Evolutionary conservation across 768 basidiomycete species (phyloP).

Genomic region (Zangia roseola): DNA sequence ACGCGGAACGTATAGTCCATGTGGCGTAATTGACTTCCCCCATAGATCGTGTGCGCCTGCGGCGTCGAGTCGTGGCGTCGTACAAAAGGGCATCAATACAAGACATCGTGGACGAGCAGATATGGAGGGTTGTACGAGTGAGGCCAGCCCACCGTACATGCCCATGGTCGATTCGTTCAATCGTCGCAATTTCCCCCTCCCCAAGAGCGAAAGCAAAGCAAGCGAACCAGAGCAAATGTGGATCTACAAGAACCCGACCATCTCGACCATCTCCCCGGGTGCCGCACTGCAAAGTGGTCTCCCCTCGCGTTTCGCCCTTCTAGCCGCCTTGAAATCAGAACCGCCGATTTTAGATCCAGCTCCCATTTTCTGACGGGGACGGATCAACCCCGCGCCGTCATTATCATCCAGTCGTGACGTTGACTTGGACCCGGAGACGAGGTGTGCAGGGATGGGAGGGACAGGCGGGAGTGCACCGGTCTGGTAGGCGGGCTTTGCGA

Average conservation of each 20-base stretch:
- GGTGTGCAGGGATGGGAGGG: slow-evolving; percentile 20
- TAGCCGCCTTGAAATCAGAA: slow-evolving; percentile 29
- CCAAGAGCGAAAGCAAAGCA: too few relatives aligned
- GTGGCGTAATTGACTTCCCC: too few relatives aligned
- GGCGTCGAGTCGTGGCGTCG: too few relatives aligned
- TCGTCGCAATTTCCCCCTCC: too few relatives aligned
- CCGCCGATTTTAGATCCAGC: slow-evolving; percentile 28
- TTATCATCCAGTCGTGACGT: not conserved
- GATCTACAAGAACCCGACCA: slow-evolving; percentile 28
- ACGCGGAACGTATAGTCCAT: too few relatives aligned
- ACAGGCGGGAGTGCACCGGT: slow-evolving; percentile 27
- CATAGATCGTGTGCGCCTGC: too few relatives aligned
- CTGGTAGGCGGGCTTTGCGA: slow-evolving; percentile 10
- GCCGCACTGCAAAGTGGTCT: slow-evolving; percentile 2
- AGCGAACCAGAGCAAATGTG: too few relatives aligned
- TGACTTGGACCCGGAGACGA: not conserved
- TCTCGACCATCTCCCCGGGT: slow-evolving; percentile 26
- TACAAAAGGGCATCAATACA: too few relatives aligned
- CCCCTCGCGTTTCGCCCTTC: slow-evolving; percentile 27
- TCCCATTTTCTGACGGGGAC: slow-evolving; percentile 17
- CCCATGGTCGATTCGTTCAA: too few relatives aligned
- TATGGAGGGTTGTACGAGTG: too few relatives aligned
- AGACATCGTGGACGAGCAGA: too few relatives aligned
- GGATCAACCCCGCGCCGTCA: slow-evolving; percentile 18
- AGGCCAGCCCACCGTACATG: too few relatives aligned